Conservation (phyloP, 2,329 filamentous ascomycete genomes). For the Pseudomassariella vexata region DNA sequence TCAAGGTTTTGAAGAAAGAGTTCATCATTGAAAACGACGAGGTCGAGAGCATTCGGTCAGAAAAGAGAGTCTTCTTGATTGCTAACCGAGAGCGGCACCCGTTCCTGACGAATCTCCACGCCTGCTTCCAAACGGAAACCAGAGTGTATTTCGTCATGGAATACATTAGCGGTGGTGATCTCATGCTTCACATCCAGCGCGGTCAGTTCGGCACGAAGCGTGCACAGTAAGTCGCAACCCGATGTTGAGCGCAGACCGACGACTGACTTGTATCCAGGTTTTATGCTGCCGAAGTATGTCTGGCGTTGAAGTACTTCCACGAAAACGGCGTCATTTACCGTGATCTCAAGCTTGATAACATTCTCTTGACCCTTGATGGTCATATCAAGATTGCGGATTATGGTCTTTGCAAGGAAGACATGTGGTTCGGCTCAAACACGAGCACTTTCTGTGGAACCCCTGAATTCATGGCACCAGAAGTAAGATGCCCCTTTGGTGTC, state of each 20-base stretch:
- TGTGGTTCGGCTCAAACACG: slow-evolving; percentile 97
- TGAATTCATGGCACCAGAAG: slow-evolving; percentile 98
- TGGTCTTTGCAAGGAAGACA: slow-evolving; percentile 98
- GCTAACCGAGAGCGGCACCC: slow-evolving; percentile 96
- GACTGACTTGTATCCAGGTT: slow-evolving; percentile 51
- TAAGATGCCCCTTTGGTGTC: slow-evolving; percentile 40
- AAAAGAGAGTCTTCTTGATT: slow-evolving; percentile 95
- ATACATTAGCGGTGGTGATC: slow-evolving; percentile 95
- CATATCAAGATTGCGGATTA: slow-evolving; percentile 99
- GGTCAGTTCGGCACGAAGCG: slow-evolving; percentile 94
- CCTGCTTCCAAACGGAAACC: slow-evolving; percentile 98
- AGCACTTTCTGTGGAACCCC: slow-evolving; percentile 99
- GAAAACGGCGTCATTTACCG: slow-evolving; percentile 99
- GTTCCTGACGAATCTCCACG: slow-evolving; percentile 90
- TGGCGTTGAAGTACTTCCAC: slow-evolving; percentile 98
- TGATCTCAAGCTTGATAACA: slow-evolving; percentile 90
- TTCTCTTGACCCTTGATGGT: slow-evolving; percentile 87
- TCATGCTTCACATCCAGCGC: slow-evolving; percentile 98
- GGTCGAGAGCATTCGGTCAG: slow-evolving; percentile 94
- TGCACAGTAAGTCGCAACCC: slow-evolving; percentile 66
- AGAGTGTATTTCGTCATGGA: slow-evolving; percentile 99
- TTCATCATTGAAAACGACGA: slow-evolving; percentile 99
- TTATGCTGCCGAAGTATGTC: slow-evolving; percentile 93
- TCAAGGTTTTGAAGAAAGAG: slow-evolving; percentile 99
- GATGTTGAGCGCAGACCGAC: slow-evolving; percentile 12